Evolutionary conservation across 441 rosid species (phyloP).

Genomic region (Isatis lusitanica): DNA sequence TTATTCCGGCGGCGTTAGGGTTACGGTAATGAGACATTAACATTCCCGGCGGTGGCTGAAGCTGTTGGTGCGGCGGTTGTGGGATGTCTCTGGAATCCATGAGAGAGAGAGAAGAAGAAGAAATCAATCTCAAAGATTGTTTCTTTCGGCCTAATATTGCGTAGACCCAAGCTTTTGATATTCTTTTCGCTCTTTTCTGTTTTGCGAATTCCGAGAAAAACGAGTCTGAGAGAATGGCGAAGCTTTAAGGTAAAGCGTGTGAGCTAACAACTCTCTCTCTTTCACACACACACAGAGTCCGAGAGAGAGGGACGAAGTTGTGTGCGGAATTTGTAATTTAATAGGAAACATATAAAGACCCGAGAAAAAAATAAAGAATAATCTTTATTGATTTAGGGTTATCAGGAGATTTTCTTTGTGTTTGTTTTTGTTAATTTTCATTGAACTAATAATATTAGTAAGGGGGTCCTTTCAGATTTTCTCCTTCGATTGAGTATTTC

Average conservation of each 20-base stretch:
- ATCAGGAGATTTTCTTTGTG: neutral
- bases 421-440: neutral
- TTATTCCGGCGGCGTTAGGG: constrained; percentile 35
- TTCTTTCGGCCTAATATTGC: constrained; percentile 28
- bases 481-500: neutral
- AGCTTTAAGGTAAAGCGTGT: constrained; percentile 28
- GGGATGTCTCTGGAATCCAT: constrained; percentile 73
- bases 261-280: constrained; percentile 26
- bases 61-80: constrained; percentile 34
- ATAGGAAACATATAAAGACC: neutral
- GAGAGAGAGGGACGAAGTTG: constrained; percentile 4
- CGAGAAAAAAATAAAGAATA: neutral
- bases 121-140: constrained; percentile 1
- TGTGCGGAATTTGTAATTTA: constrained; percentile 21
- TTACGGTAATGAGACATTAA: constrained; percentile 34
- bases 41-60: constrained; percentile 44
- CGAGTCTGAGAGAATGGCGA: neutral
- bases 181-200: neutral
- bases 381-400: neutral
- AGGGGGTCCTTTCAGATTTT: neutral
- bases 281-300: neutral
- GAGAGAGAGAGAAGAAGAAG: neutral
- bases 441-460: neutral
- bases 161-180: neutral
- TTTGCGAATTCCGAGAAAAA: constrained; percentile 23